Base-by-base conservation (phyloP, 805 yeast species). In the Saturnispora serradocipensis region DNA sequence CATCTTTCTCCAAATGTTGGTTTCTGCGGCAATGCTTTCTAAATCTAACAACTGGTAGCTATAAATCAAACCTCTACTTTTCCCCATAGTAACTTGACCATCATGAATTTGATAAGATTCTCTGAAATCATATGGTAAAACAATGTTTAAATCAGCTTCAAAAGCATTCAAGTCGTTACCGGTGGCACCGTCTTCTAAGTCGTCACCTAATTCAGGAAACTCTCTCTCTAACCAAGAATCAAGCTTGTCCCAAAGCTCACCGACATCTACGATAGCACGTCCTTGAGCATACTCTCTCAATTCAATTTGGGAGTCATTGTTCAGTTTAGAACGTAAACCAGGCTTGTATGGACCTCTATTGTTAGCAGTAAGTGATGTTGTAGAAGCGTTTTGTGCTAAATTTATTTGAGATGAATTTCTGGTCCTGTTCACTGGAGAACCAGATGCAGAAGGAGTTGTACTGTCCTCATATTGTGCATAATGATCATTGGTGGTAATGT, bases 191-290 rank as follows among this genome's bases (percentile, higher is more conserved):
- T 80, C 83, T 61, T 83, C 81, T 56, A 91, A 69, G 47, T 93
- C 82, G 52, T 87, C 90, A 54, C 75, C 77, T 52, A 93, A 72
- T 67, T 91, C 99, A 1, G 93, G 86, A 57, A 83, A 84, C 66
- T 88, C 77, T 51, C 80, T 78, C 35, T 78, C 72, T 18, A 91
- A 72, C 97, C 97, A 91, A 18, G 80, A 72, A 58, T 87, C 91
- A 53, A 91, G 81, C 61, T 90, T 90, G 56, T 86, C 77, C 98
- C 98, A 91, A 11, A 97, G 86, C 22, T 82, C 77, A 2, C 78
- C 72, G 56, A 90, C 88, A 50, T 91, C 81, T 16, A 80, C 80
- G 49, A 75, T 62, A 18, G 80, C 80, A 24, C 78, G 77, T 1
- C 81, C 81, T 38, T 70, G 60, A 15, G 66, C 60, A 48, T 69